Base-by-base conservation (phyloP, 345 rosid genomes). In the Cardamine chenopodiifolia region DNA sequence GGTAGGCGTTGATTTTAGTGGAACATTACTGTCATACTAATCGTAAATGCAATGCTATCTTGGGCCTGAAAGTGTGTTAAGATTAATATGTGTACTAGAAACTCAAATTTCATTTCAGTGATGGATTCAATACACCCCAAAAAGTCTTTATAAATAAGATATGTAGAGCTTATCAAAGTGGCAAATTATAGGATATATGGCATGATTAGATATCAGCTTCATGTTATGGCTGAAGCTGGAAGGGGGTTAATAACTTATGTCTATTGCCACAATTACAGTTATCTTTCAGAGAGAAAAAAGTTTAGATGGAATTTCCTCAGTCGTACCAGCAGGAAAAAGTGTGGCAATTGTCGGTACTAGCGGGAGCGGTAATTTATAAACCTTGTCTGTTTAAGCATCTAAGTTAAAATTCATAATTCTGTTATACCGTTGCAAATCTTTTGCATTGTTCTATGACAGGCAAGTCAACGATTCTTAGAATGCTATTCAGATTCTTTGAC, bases 281-380 rank as follows among this genome's bases (percentile, higher is more conserved):
- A 95, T 86, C 74, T 84, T 77, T 62, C 81, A 45, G 98, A 88
- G 72, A 86, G 99, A 76, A 95, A 87, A 87, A 82, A 92, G 89
- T 73, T 90, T 95, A 75, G 89, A 95, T 78, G 97, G 98, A 68
- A 84, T 95, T 62, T 90, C 98, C 63, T 95, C 92, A 82, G 79
- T 80, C 37, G 90, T 92, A 53, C 96, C 97, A 12, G 94, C 97
- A 60, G 99, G 97, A 66, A 92, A 90, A 78, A 95, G 98, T 81
- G 92, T 92, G 78, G 99, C 99, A 70, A 89, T 95, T 79, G 98
- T 92, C 73, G 98, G 99, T 72, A 92, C 99, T n/a, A 95, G 99
- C 71, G 98, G 98, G 68, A 95, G 99, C 52, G 98, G 98, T 90
- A 87, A 80, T 54, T 72, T 3, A 15, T 55, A 35, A 55, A 50